Percentiles rank a stretch among this genome's conserved stretches.
Evolutionary conservation across 208 protist species (phyloP).

Genomic region (Trypanosoma vivax): DNA sequence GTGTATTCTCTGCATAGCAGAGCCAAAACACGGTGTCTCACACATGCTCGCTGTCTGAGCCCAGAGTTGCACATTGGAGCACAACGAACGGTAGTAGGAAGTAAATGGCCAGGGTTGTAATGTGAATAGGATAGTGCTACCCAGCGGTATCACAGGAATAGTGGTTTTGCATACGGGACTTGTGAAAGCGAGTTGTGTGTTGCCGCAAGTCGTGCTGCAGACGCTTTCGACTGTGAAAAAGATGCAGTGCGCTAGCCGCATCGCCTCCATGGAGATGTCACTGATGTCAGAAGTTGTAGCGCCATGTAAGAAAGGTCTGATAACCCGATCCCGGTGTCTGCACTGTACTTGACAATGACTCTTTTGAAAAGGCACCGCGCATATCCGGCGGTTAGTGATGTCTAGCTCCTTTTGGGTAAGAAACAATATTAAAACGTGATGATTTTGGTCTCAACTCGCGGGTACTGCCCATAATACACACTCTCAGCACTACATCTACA

Average conservation of each 20-base stretch:
- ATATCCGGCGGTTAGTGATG: not conserved
- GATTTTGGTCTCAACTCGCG: too few relatives aligned
- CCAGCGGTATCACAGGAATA: too few relatives aligned
- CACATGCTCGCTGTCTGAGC: conserved; percentile 1
- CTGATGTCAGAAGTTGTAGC: not conserved
- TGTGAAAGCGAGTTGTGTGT: too few relatives aligned
- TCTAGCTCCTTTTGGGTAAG: too few relatives aligned
- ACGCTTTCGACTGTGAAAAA: conserved; percentile 14
- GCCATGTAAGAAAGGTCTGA: conserved; percentile 6
- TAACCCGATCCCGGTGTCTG: conserved; percentile 15
- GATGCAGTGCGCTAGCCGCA: conserved; percentile 13
- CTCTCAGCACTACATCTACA: not conserved
- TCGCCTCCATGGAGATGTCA: too few relatives aligned
- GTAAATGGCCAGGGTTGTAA: not conserved
- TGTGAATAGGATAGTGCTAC: conserved; percentile 5
- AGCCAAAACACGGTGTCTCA: not conserved
- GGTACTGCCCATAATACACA: too few relatives aligned
- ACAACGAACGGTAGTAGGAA: not conserved
- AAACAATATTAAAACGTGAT: too few relatives aligned
- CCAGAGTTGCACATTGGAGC: not conserved
- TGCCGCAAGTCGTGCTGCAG: not conserved
- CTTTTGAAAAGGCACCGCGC: conserved; percentile 1
- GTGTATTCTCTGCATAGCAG: conserved; percentile 9
- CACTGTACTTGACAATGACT: conserved; percentile 14
- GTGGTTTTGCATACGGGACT: too few relatives aligned